Conservation (phyloP, 495 filamentous ascomycete genomes). For the Massariosphaeria phaeospora region DNA sequence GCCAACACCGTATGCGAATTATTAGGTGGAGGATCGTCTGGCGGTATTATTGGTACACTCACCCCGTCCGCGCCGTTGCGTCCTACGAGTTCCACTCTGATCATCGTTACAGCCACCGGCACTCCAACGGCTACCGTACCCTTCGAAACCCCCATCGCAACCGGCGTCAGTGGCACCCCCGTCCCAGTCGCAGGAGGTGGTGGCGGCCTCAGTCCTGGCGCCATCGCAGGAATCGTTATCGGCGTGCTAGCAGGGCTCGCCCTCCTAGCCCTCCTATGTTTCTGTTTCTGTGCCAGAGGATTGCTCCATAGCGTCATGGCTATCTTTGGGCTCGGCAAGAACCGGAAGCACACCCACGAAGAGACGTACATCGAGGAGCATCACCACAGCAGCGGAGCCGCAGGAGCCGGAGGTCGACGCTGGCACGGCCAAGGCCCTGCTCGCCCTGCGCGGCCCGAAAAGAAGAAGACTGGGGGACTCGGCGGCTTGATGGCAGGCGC, state of each 20-base stretch:
- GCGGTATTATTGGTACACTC: conserved; percentile 36
- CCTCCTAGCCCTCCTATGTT: conserved; percentile 66
- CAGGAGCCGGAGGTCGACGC: conserved; percentile 46
- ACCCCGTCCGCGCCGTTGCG: conserved; percentile 54
- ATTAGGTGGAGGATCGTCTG: conserved; percentile 36
- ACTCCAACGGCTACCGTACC: conserved; percentile 55
- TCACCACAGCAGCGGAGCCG: conserved; percentile 48
- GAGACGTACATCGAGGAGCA: conserved; percentile 64
- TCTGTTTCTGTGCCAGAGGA: conserved; percentile 66
- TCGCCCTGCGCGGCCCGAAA: conserved; percentile 49
- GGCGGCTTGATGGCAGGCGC: conserved; percentile 54
- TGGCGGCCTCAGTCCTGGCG: conserved; percentile 67
- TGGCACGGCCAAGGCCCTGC: conserved; percentile 59
- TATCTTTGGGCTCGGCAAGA: conserved; percentile 58
- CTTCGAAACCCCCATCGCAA: conserved; percentile 54
- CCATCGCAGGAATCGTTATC: conserved; percentile 93
- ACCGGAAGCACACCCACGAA: conserved; percentile 42
- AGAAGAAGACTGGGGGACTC: conserved; percentile 50
- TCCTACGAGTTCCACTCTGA: conserved; percentile 60
- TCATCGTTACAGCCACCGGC: conserved; percentile 52
- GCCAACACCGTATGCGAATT: conserved; percentile 45
- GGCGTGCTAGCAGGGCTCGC: conserved; percentile 73
- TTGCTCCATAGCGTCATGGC: conserved; percentile 60
- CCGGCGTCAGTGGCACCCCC: conserved; percentile 47
- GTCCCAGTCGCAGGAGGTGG: conserved; percentile 39